Conservation (phyloP, 768 basidiomycete genomes). For the Amyloporia xantha region DNA sequence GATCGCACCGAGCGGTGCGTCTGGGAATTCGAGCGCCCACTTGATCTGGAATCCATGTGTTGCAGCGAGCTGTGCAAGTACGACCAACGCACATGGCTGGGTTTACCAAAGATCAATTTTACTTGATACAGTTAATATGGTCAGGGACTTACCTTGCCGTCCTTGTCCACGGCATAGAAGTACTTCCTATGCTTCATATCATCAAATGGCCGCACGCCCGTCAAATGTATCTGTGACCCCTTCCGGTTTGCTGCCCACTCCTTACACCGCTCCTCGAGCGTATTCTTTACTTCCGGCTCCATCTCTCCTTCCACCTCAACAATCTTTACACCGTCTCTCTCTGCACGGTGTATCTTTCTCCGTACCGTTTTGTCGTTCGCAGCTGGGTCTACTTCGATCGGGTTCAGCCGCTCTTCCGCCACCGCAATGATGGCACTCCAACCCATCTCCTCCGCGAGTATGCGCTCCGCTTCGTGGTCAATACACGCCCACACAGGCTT, state of each 20-base stretch:
- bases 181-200: conserved; percentile 35
- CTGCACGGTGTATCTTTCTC: conserved; percentile 54
- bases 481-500: conserved; percentile 58
- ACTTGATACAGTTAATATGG: background rate
- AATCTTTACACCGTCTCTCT: conserved; percentile 47
- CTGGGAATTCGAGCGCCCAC: conserved; percentile 39
- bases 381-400: conserved; percentile 41
- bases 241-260: conserved; percentile 49
- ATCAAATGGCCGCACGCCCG: conserved; percentile 33
- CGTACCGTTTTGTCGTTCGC: conserved; percentile 50
- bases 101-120: background rate
- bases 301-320: conserved; percentile 35
- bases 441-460: conserved; percentile 41
- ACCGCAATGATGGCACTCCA: conserved; percentile 62
- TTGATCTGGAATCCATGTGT: conserved; percentile 39
- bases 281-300: conserved; percentile 38
- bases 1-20: conserved; percentile 34
- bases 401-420: conserved; percentile 49
- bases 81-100: conserved; percentile 32
- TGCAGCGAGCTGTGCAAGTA: conserved; percentile 34
- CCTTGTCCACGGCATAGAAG: conserved; percentile 34
- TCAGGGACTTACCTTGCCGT: conserved; percentile 24
- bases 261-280: conserved; percentile 45
- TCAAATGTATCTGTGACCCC: conserved; percentile 51
- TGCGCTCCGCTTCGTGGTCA: conserved; percentile 41